A percentile compares a stretch with the other conserved stretches of the same genome.
Conservation (phyloP, 306 rosid species). For the Castanea crenata region DNA sequence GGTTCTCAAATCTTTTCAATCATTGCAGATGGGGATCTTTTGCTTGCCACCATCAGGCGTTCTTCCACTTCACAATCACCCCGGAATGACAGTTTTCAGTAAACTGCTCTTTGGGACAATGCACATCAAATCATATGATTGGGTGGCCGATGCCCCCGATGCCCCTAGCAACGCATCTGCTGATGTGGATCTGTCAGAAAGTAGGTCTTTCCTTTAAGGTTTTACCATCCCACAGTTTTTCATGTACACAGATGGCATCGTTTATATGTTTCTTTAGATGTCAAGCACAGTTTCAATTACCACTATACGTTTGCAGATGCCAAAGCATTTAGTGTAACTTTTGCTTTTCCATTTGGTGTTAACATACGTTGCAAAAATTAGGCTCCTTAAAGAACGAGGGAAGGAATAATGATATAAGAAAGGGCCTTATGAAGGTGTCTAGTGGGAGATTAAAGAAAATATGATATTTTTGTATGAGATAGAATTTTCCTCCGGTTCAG, state of each 20-base stretch:
- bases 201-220: slow-evolving; percentile 36
- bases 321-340: too few species aligned
- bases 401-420: background rate
- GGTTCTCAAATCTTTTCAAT: background rate
- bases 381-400: background rate
- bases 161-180: slow-evolving; percentile 35
- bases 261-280: background rate
- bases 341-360: background rate
- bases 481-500: too few species aligned
- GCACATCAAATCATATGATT: slow-evolving; percentile 95
- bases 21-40: slow-evolving; percentile 81
- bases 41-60: slow-evolving; percentile 96
- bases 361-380: background rate
- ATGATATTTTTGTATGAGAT: too few species aligned
- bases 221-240: background rate
- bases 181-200: slow-evolving; percentile 37
- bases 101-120: slow-evolving; percentile 87
- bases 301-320: background rate
- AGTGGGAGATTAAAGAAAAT: too few species aligned
- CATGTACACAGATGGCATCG: background rate
- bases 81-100: slow-evolving; percentile 96
- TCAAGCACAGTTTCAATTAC: background rate
- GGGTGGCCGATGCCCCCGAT: slow-evolving; percentile 61
- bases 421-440: background rate
- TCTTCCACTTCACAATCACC: slow-evolving; percentile 94